Base-by-base conservation (phyloP, 306 rosid genomes). In the Amphicarpaea edgeworthii region DNA sequence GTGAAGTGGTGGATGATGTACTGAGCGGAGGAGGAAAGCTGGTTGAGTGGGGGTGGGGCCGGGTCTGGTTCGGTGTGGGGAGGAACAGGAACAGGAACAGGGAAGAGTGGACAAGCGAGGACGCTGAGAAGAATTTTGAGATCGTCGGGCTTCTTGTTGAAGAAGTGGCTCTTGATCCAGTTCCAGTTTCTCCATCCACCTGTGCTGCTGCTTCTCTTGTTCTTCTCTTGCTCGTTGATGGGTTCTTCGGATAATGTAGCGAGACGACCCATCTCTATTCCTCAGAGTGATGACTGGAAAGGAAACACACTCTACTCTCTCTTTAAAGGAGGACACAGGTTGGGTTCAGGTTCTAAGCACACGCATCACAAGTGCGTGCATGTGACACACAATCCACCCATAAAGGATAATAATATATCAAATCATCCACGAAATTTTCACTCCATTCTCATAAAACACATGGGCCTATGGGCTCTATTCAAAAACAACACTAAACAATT, bases 21-120 rank as follows among this genome's bases (percentile, higher is more conserved):
- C 54, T 93, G 84, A 9, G 96, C 90, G 5, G 96, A 83, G 23
- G 96, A 89, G 12, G 94, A 90, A 20, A 28, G 6, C 89, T 92
- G 77, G 21, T 77, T 81, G 70, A 76, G 47, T 62, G 85, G 47
- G 62, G 85, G 58, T 3, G 26, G 47, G 62, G 85, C 53, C 2
- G 26, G 41, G 2, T 82, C 8, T 70, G 79, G 38, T 55, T 23
- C 5, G 38, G 82, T 83, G 37, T 45, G 86, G 23, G 79, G 77
- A 60, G 87, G 85, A 43, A 90, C 80, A 12, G 94, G 98, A 60
- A 88, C 75, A 60, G 87, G 85, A 43, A 90, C 80, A 12, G 94
- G 98, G 64, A 88, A 90, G 69, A 93, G 95, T 77, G 98, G 98
- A 60, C 94, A 90, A 7, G 87, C 98, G 4, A 90, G 89, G 40